A percentile compares a stretch with the other conserved stretches of the same genome.
Evolutionary conservation across 768 basidiomycete species (phyloP).

Genomic region (Mycena chlorophos): DNA sequence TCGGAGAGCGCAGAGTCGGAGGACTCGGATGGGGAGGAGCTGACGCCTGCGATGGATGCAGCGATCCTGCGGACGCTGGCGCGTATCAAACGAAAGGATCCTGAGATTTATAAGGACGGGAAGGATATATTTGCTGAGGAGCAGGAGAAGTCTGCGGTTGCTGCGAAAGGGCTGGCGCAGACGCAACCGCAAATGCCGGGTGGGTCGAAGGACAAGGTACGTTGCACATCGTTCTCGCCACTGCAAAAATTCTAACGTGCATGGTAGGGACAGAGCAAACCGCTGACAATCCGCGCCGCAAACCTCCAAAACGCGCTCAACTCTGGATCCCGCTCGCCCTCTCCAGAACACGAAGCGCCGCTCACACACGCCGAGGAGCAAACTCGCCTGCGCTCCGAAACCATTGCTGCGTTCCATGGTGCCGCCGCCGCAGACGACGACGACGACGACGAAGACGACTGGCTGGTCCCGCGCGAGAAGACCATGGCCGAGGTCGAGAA

Average conservation of each 20-base stretch:
- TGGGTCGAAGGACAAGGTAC: slow-evolving; percentile 56
- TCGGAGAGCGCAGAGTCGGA: slow-evolving; percentile 82
- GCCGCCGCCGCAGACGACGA: slow-evolving; percentile 34
- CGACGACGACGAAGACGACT: slow-evolving; percentile 58
- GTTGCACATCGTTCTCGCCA: slow-evolving; percentile 5
- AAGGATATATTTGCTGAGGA: slow-evolving; percentile 84
- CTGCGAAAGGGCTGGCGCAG: slow-evolving; percentile 31
- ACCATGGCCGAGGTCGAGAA: slow-evolving; percentile 71
- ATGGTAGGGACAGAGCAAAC: slow-evolving; percentile 52
- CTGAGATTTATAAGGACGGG: slow-evolving; percentile 74
- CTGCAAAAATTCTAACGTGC: neutral
- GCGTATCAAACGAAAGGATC: slow-evolving; percentile 79
- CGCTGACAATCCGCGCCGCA: slow-evolving; percentile 73
- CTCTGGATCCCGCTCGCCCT: slow-evolving; percentile 61
- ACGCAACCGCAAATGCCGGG: slow-evolving; percentile 26
- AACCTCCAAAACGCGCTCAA: slow-evolving; percentile 64
- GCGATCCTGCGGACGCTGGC: slow-evolving; percentile 91
- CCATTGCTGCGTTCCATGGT: slow-evolving; percentile 84
- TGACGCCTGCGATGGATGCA: slow-evolving; percentile 90
- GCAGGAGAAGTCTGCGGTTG: slow-evolving; percentile 46
- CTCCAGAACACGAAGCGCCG: slow-evolving; percentile 43
- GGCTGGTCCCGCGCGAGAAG: slow-evolving; percentile 75
- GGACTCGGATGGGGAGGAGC: slow-evolving; percentile 92
- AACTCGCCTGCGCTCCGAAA: slow-evolving; percentile 70
- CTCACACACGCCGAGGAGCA: slow-evolving; percentile 83